phyloP scores from a whole-genome alignment of 2,329 filamentous ascomycete genomes.

The Pleurostoma richardsiae region DNA sequence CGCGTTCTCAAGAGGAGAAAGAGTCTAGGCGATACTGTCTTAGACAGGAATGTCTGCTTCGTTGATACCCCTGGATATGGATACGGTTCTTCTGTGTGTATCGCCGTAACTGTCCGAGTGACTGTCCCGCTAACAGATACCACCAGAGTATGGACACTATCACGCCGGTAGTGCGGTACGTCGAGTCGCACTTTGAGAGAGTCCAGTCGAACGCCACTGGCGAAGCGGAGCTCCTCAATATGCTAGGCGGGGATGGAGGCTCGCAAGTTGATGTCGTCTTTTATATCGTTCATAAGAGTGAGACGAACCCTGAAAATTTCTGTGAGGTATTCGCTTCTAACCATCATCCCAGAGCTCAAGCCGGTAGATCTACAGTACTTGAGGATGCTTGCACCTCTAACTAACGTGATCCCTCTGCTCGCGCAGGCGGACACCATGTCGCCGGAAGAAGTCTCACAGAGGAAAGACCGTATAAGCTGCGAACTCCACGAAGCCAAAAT shows the following conservation, averaged over 20 bases:
- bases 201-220: constrained; percentile 59
- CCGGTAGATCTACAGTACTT: constrained; percentile 68
- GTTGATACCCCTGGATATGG: constrained; percentile 73
- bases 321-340: background rate
- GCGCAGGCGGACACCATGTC: constrained; percentile 69
- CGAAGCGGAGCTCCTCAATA: constrained; percentile 68
- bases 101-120: constrained; percentile 1
- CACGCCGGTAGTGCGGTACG: constrained; percentile 61
- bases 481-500: constrained; percentile 55
- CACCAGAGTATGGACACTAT: constrained; percentile 49
- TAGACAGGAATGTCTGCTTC: constrained; percentile 92
- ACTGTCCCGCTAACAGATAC: constrained; percentile 2
- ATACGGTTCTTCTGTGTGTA: constrained; percentile 45
- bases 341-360: constrained; percentile 43
- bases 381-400: constrained; percentile 62
- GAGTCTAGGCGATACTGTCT: constrained; percentile 68
- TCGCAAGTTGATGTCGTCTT: constrained; percentile 80
- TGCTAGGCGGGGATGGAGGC: constrained; percentile 78
- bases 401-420: constrained; percentile 81
- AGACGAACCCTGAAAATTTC: constrained; percentile 15
- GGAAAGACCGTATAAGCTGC: constrained; percentile 55
- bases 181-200: constrained; percentile 64
- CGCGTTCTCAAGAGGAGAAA: constrained; percentile 54
- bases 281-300: constrained; percentile 74
- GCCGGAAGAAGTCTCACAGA: constrained; percentile 45